Evolutionary conservation across 495 filamentous ascomycete genomes (phyloP).

Genomic region (Xylaria acuta): DNA sequence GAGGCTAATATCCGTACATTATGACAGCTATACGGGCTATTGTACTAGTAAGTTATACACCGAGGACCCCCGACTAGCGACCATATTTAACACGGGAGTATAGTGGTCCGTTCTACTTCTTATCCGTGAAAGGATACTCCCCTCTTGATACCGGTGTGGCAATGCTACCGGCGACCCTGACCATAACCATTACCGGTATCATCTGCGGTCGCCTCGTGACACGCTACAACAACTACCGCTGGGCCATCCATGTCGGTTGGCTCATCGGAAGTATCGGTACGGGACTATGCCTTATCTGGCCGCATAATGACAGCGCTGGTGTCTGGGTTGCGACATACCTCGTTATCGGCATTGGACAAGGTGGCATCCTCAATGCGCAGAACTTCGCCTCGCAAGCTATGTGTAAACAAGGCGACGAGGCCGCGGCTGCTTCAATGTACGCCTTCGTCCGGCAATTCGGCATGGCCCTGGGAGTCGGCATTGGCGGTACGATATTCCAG

Average conservation of each 20-base stretch:
- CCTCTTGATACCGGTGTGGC: constrained; percentile 63
- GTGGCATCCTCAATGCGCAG: constrained; percentile 58
- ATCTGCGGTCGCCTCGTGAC: constrained; percentile 57
- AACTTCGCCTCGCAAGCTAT: constrained; percentile 62
- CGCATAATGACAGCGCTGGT: constrained; percentile 50
- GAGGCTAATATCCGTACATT: constrained; percentile 32
- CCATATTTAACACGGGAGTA: constrained; percentile 48
- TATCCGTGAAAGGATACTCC: constrained; percentile 61
- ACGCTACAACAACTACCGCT: constrained; percentile 58
- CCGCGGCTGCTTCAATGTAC: constrained; percentile 64
- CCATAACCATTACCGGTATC: constrained; percentile 55
- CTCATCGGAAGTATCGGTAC: constrained; percentile 53
- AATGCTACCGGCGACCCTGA: constrained; percentile 57
- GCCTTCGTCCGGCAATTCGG: constrained; percentile 66
- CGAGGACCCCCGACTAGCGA: background rate
- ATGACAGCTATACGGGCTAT: constrained; percentile 43
- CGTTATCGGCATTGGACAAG: constrained; percentile 60
- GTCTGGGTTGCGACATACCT: constrained; percentile 61
- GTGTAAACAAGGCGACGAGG: constrained; percentile 54
- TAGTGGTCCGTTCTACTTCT: constrained; percentile 73
- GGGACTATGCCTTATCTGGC: constrained; percentile 55
- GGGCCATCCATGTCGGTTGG: constrained; percentile 66
- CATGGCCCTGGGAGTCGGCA: constrained; percentile 67
- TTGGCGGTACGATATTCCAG: constrained; percentile 68
- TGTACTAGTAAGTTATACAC: constrained; percentile 42